These are phyloP conservation scores for Fusarium continuum DNA, from an alignment of 2,329 filamentous ascomycete species.

Conservation along the genomic window DNA sequence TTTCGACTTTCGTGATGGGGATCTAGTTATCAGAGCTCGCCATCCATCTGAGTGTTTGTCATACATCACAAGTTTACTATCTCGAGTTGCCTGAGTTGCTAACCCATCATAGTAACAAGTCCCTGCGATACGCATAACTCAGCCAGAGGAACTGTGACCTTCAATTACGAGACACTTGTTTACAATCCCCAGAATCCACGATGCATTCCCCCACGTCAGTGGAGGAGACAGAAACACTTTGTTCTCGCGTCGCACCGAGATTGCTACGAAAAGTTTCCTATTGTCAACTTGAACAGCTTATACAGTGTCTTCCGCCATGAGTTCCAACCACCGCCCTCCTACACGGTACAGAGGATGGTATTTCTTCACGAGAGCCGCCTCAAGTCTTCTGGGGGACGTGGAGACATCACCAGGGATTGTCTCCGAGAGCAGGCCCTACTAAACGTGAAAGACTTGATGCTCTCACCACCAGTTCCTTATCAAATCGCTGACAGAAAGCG, in stretches of 20 bases:
- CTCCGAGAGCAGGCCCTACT: constrained; percentile 4
- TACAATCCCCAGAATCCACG: constrained; percentile 2
- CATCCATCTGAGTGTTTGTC: background rate
- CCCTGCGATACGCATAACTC: background rate
- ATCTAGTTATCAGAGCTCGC: background rate
- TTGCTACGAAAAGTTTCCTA: background rate
- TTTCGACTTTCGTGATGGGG: constrained; percentile 9
- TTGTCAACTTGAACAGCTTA: background rate
- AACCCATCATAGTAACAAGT: background rate
- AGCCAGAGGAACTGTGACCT: too few relatives aligned
- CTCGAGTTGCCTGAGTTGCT: background rate
- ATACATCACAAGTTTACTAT: background rate
- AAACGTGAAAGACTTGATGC: background rate
- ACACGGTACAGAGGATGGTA: background rate
- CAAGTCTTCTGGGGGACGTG: background rate
- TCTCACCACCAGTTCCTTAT: background rate
- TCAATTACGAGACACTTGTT: constrained; percentile 4
- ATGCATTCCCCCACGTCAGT: constrained; percentile 5
- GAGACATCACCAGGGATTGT: background rate
- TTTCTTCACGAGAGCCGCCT: background rate
- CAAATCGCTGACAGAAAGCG: background rate
- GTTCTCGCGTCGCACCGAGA: background rate
- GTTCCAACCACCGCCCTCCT: background rate
- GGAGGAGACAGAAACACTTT: background rate
- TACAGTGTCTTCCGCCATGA: background rate